These are phyloP conservation scores for Dendryphion nanum DNA, from an alignment of 2,329 filamentous ascomycete species.

Conservation along the genomic window DNA sequence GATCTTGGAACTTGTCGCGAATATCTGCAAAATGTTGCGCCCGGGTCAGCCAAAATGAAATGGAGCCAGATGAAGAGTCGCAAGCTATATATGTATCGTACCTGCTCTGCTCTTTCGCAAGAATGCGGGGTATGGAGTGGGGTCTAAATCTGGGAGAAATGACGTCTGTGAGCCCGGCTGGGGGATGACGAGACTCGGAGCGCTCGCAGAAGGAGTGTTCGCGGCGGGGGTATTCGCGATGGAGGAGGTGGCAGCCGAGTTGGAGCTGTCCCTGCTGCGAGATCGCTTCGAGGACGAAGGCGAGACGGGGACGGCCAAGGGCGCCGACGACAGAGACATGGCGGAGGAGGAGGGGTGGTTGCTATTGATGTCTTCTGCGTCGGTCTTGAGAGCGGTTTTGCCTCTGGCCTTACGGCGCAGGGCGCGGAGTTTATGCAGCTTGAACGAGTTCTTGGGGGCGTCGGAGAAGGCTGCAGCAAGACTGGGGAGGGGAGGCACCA, in stretches of 20 bases:
- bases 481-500: constrained; percentile 15
- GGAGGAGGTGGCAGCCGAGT: constrained; percentile 26
- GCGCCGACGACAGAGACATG: constrained; percentile 24
- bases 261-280: constrained; percentile 38
- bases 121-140: constrained; percentile 51
- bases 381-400: constrained; percentile 26
- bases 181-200: constrained; percentile 31
- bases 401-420: constrained; percentile 40
- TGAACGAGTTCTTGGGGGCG: constrained; percentile 21
- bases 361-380: constrained; percentile 14
- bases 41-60: constrained; percentile 11
- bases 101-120: constrained; percentile 50
- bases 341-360: too few species aligned
- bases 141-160: constrained; percentile 8
- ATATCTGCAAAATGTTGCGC: constrained; percentile 49
- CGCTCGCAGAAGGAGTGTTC: constrained; percentile 28
- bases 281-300: constrained; percentile 41
- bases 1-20: constrained; percentile 58
- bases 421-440: constrained; percentile 41
- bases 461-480: not conserved
- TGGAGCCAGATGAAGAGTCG: constrained; percentile 22
- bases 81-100: too few species aligned
- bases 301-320: constrained; percentile 29
- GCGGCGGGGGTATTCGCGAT: constrained; percentile 19
- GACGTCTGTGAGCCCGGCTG: constrained; percentile 5